Conservation (phyloP, 495 filamentous ascomycete species). For the Penicillium maclennaniae region DNA sequence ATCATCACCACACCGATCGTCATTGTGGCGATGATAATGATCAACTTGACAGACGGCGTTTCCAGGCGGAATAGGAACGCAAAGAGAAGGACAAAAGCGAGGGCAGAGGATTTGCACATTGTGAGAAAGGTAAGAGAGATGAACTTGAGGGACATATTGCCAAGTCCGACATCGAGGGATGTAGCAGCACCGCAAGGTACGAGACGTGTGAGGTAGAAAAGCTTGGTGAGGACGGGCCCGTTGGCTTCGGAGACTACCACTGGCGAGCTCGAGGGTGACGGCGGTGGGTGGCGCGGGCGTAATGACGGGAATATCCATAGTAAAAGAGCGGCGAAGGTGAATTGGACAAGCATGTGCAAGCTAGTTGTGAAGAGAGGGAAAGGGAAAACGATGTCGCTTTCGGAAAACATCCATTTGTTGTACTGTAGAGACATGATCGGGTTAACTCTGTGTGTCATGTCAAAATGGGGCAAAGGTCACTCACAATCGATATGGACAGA, state of each 20-base stretch:
- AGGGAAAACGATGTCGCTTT: slow-evolving; percentile 79
- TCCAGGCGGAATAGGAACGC: slow-evolving; percentile 94
- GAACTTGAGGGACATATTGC: slow-evolving; percentile 92
- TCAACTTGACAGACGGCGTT: slow-evolving; percentile 76
- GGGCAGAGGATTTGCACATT: slow-evolving; percentile 98
- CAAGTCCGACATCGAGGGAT: slow-evolving; percentile 92
- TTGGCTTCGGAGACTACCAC: slow-evolving; percentile 43
- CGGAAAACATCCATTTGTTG: slow-evolving; percentile 99
- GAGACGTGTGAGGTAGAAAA: slow-evolving; percentile 90
- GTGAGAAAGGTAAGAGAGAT: slow-evolving; percentile 97
- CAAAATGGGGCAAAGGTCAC: slow-evolving; percentile 23
- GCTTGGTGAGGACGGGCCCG: slow-evolving; percentile 74
- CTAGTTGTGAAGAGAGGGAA: slow-evolving; percentile 96
- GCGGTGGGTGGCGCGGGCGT: slow-evolving; percentile 57
- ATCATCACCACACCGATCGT: slow-evolving; percentile 96
- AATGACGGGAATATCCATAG: slow-evolving; percentile 81
- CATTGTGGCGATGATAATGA: slow-evolving; percentile 88
- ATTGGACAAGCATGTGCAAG: slow-evolving; percentile 95
- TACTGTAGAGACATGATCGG: slow-evolving; percentile 53
- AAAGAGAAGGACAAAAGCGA: slow-evolving; percentile 93
- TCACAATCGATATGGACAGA: slow-evolving; percentile 88
- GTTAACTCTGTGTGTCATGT: background rate
- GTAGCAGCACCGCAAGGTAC: slow-evolving; percentile 92
- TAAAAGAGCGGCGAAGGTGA: slow-evolving; percentile 72
- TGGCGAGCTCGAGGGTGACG: slow-evolving; percentile 48